Base-by-base conservation (phyloP, 208 protist genomes). In the Acanthamoeba royreba region DNA sequence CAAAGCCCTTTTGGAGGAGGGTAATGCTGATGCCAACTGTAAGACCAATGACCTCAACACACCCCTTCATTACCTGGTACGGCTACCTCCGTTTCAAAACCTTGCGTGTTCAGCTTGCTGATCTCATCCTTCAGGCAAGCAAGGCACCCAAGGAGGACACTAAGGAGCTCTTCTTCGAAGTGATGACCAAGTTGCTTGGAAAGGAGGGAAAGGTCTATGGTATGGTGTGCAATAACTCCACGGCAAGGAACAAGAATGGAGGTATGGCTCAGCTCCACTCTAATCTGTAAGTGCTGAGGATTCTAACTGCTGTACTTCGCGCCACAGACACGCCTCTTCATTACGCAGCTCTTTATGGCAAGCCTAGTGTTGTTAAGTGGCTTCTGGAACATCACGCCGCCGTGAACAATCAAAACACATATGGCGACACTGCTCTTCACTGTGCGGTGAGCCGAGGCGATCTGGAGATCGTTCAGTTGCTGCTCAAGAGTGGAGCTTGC, bases 1-100 rank as follows among this genome's bases (percentile, higher is more conserved):
- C 69, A 13, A 47, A 22, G 38, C 69, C 40, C 69, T 81, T 4
- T 42, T 81, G 17, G 61, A 42, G 19, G 69, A 81, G 1, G 69
- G 69, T 22, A 47, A 42, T 13, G 69, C 69, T 28, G 69, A 81
- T 42, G 69, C 40, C 69, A 81, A 81, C 38, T 42, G 40, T 3
- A 81, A 81, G 69, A 81, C 69, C 38, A 81, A 81, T 25, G 69
- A 81, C 38, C 69, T 81, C 69, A 81, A 81, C 69, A 81, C 69
- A 19, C 69, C 69, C 4, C 69, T 81, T 11, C 69, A 81, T 42
- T 81, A 81, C 69, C 17, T 81, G 69, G 69, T 79, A 46, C n/a
- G 9, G 22, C 7, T 46, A 1, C 35, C 4, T 9, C 35, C 5
- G n/a, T 79, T 42, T 4, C 69, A 15, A 28, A 7, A 8, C 58